These are phyloP conservation scores for Omphalotus olearius DNA, from an alignment of 1,284 basidiomycete genomes.

Conservation along the genomic window DNA sequence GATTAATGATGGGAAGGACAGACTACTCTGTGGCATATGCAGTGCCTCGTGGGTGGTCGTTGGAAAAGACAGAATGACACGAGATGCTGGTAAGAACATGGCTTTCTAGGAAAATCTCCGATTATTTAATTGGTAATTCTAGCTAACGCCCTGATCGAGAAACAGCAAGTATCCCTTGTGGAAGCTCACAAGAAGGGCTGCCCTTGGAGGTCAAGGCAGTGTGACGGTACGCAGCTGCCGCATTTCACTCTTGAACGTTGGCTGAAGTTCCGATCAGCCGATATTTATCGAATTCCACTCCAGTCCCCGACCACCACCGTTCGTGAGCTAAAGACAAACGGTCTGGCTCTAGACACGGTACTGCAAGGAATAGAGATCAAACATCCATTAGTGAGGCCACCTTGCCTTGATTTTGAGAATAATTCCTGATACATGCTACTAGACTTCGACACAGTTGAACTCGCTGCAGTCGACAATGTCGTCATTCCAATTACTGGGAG, in stretches of 20 bases:
- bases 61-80: slow-evolving; percentile 58
- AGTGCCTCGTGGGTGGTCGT: slow-evolving; percentile 67
- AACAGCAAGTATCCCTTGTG: slow-evolving; percentile 60
- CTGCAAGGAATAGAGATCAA: slow-evolving; percentile 54
- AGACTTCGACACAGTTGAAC: slow-evolving; percentile 44
- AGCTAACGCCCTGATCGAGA: slow-evolving; percentile 69
- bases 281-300: slow-evolving; percentile 68
- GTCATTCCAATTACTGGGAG: slow-evolving; percentile 19
- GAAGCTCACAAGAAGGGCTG: slow-evolving; percentile 73
- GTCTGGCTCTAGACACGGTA: slow-evolving; percentile 46
- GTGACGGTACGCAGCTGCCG: slow-evolving; percentile 52
- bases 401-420: neutral
- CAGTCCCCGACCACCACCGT: slow-evolving; percentile 58
- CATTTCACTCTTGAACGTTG: neutral
- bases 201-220: slow-evolving; percentile 76
- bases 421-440: slow-evolving; percentile 6
- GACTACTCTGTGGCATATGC: slow-evolving; percentile 68
- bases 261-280: slow-evolving; percentile 39
- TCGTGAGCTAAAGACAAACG: slow-evolving; percentile 53
- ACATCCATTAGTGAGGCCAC: slow-evolving; percentile 61
- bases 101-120: slow-evolving; percentile 6
- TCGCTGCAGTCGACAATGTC: slow-evolving; percentile 37
- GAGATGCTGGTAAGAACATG: slow-evolving; percentile 66
- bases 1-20: slow-evolving; percentile 73
- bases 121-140: slow-evolving; percentile 17